phyloP scores from a whole-genome alignment of 192 early-diverging fungal species.

The Podila epicladia region DNA sequence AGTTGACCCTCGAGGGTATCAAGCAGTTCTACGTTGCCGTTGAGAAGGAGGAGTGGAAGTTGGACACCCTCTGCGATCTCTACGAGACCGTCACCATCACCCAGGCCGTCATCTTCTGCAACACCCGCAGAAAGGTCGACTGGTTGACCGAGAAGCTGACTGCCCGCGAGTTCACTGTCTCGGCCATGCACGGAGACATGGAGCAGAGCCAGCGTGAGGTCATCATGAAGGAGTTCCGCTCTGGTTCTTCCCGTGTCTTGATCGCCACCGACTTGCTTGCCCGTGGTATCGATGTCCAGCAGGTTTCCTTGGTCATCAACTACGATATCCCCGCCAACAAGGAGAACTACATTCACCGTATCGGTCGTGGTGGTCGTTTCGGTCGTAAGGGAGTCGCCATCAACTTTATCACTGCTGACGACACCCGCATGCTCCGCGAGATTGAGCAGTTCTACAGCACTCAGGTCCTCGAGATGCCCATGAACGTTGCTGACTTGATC shows the following conservation, averaged over 20 bases:
- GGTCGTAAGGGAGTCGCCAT: slow-evolving; percentile 99
- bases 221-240: slow-evolving; percentile 99
- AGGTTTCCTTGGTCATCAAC: slow-evolving; percentile 92
- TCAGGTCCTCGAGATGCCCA: slow-evolving; percentile 99
- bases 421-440: slow-evolving; percentile 84
- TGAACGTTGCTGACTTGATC: slow-evolving; percentile 94
- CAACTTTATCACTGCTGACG: slow-evolving; percentile 99
- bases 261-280: slow-evolving; percentile 98
- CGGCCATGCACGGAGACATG: slow-evolving; percentile 99
- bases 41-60: slow-evolving; percentile 99
- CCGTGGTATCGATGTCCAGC: slow-evolving; percentile 99
- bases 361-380: slow-evolving; percentile 99
- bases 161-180: slow-evolving; percentile 92
- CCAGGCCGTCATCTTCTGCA: slow-evolving; percentile 99
- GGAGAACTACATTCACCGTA: slow-evolving; percentile 99
- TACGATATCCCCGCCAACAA: slow-evolving; percentile 97
- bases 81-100: slow-evolving; percentile 99
- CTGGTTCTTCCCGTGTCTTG: slow-evolving; percentile 94
- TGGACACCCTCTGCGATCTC: slow-evolving; percentile 97
- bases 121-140: slow-evolving; percentile 99
- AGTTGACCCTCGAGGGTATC: slow-evolving; percentile 94
- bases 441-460: slow-evolving; percentile 98
- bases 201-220: slow-evolving; percentile 93
- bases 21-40: slow-evolving; percentile 98
- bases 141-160: slow-evolving; percentile 98